Evolutionary conservation across 2,329 filamentous ascomycete species (phyloP).

Genomic region (Sclerotinia minor): DNA sequence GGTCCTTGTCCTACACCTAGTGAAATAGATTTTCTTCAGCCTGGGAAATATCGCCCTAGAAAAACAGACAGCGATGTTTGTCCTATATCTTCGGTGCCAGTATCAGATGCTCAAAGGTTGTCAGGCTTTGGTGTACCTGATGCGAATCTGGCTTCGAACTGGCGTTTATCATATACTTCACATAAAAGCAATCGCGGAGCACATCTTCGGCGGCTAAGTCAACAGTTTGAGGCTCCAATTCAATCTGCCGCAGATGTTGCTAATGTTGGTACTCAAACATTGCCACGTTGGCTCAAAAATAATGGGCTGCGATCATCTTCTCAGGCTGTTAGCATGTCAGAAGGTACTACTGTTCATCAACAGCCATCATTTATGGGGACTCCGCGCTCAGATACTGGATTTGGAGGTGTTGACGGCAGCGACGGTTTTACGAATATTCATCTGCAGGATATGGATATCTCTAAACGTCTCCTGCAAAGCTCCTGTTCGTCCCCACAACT

Average conservation of each 20-base stretch:
- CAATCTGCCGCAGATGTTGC: slow-evolving; percentile 23
- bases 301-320: slow-evolving; percentile 34
- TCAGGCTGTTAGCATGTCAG: slow-evolving; percentile 26
- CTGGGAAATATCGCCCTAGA: slow-evolving; percentile 23
- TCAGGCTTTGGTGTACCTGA: slow-evolving; percentile 34
- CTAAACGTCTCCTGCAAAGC: slow-evolving; percentile 33
- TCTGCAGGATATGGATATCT: slow-evolving; percentile 40
- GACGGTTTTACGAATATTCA: slow-evolving; percentile 30
- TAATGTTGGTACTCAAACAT: slow-evolving; percentile 20
- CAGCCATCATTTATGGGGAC: slow-evolving; percentile 23
- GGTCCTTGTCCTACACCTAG: slow-evolving; percentile 24
- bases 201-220: slow-evolving; percentile 37
- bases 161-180: slow-evolving; percentile 40
- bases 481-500: slow-evolving; percentile 35
- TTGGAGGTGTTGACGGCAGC: slow-evolving; percentile 38
- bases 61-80: slow-evolving; percentile 32
- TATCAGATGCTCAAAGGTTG: slow-evolving; percentile 33
- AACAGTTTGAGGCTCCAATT: slow-evolving; percentile 28
- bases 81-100: slow-evolving; percentile 32
- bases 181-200: slow-evolving; percentile 32
- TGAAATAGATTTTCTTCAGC: slow-evolving; percentile 20
- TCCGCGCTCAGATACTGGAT: slow-evolving; percentile 27
- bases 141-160: slow-evolving; percentile 33
- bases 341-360: slow-evolving; percentile 20
- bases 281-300: slow-evolving; percentile 33